A percentile compares a stretch with the other conserved stretches of the same genome.
Evolutionary conservation across 2,329 filamentous ascomycete genomes (phyloP).

Genomic region (Penicillium concentricum): DNA sequence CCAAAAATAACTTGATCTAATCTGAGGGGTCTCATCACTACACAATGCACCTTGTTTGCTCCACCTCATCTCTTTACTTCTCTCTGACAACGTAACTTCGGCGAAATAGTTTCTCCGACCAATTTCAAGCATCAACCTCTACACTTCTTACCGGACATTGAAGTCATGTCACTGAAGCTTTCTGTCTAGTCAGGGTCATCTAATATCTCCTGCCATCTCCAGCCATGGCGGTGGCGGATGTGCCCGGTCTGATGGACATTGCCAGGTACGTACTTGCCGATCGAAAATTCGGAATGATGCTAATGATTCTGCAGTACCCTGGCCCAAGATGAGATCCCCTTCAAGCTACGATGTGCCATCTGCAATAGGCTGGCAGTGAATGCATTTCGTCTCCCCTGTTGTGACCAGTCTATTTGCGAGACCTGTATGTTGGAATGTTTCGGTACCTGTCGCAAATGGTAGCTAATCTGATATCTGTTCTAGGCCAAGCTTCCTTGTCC

Average conservation of each 20-base stretch:
- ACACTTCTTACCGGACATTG: not conserved
- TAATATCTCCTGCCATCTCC: slow-evolving; percentile 7
- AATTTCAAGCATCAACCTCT: slow-evolving; percentile 16
- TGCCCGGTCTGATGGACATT: slow-evolving; percentile 45
- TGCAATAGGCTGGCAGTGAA: slow-evolving; percentile 90
- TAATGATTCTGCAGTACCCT: slow-evolving; percentile 59
- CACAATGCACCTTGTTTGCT: slow-evolving; percentile 3
- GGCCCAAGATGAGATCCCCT: slow-evolving; percentile 81
- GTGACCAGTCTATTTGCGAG: slow-evolving; percentile 92
- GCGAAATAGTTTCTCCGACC: slow-evolving; percentile 21
- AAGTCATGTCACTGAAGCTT: not conserved
- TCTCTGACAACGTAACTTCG: slow-evolving; percentile 10
- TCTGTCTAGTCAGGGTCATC: not conserved
- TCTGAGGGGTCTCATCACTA: slow-evolving; percentile 45
- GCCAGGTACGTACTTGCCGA: slow-evolving; percentile 32
- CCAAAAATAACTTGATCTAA: slow-evolving; percentile 61
- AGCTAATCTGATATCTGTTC: not conserved
- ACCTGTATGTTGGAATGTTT: slow-evolving; percentile 61
- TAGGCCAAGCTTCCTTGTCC: slow-evolving; percentile 73
- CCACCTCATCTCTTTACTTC: slow-evolving; percentile 1
- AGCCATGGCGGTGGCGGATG: slow-evolving; percentile 41
- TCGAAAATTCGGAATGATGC: not conserved
- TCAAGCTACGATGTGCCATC: slow-evolving; percentile 90
- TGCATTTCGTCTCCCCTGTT: slow-evolving; percentile 88
- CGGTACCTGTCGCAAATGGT: not conserved